phyloP scores from a whole-genome alignment of 306 rosid species.

The Sicyos baderoa region DNA sequence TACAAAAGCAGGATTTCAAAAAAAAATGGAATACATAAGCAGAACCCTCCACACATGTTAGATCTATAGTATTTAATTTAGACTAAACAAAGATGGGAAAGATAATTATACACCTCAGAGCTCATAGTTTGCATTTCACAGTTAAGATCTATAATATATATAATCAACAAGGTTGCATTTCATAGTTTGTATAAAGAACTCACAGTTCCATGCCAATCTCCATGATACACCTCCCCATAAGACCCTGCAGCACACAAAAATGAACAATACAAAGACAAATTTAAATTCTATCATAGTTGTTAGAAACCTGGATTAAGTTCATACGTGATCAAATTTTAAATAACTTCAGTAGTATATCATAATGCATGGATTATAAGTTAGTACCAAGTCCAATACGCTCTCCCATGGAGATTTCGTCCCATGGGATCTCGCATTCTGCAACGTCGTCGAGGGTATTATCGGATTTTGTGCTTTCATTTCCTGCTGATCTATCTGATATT shows the following conservation, averaged over 20 bases:
- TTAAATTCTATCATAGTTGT: constrained; percentile 20
- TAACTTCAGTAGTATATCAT: constrained; percentile 24
- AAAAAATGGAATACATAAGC: not conserved
- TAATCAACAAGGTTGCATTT: not conserved
- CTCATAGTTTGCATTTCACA: not conserved
- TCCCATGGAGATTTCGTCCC: constrained; percentile 86
- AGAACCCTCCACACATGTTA: not conserved
- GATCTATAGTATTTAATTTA: not conserved
- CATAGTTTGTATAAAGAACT: constrained; percentile 32
- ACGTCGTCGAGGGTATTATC: constrained; percentile 70
- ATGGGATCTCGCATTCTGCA: constrained; percentile 82
- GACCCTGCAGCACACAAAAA: constrained; percentile 47
- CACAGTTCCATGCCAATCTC: constrained; percentile 97
- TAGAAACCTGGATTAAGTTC: constrained; percentile 21
- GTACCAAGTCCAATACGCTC: constrained; percentile 98
- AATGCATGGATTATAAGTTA: constrained; percentile 28
- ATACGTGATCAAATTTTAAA: constrained; percentile 20
- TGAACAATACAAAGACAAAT: constrained; percentile 12
- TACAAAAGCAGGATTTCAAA: not conserved
- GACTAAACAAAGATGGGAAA: constrained; percentile 1
- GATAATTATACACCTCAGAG: not conserved
- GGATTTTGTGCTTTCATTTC: constrained; percentile 67
- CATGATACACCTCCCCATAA: constrained; percentile 95
- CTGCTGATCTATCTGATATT: constrained; percentile 60
- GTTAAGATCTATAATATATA: not conserved